Base-by-base conservation (phyloP, 2,329 filamentous ascomycete species). In the Corynespora cassiicola region DNA sequence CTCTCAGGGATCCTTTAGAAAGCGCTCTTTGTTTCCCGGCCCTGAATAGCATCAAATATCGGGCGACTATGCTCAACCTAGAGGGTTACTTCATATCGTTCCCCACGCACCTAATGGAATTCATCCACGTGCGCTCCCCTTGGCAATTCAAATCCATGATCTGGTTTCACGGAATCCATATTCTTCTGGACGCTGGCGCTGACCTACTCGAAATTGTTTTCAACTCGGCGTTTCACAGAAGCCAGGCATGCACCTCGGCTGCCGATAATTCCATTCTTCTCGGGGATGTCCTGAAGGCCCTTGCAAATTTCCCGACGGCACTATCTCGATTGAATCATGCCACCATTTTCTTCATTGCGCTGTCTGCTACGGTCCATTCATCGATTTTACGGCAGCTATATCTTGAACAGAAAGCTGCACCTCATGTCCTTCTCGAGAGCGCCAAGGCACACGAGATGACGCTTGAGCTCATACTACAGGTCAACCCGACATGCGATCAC, bases 121-220 rank as follows among this genome's bases (percentile, higher is more conserved):
- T 29, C 15, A 9, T 10, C 8, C 10, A 29, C 8, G 26, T 29
- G 7, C 7, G 9, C 8, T 9, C 7, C 10, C 26, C 14, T 9
- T 29, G 26, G 26, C 26, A 29, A 29, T 29, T 29, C 14, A 14
- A 29, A 29, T 9, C 26, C 14, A 29, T 29, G 26, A 29, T 29
- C 7, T 29, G 26, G 26, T 15, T 29, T 7, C 26, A 29, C 14
- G 26, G 26, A 8, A 29, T 29, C 10, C 14, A 9, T 15, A 29
- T 29, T 9, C 26, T 29, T 29, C 26, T 29, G 9, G 15, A 29
- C 14, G 26, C 26, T 7, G 7, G 26, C 8, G 26, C 8, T 8
- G 26, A 29, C 15, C 15, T 29, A 8, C 8, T 29, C 7, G 8
- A 29, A 15, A 9, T 29, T 7, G 10, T 29, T 9, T 14, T 29